Percentiles rank a stretch among this genome's conserved stretches.
Evolutionary conservation across 1,284 basidiomycete genomes (phyloP).

Genomic region (Earliella scabrosa): DNA sequence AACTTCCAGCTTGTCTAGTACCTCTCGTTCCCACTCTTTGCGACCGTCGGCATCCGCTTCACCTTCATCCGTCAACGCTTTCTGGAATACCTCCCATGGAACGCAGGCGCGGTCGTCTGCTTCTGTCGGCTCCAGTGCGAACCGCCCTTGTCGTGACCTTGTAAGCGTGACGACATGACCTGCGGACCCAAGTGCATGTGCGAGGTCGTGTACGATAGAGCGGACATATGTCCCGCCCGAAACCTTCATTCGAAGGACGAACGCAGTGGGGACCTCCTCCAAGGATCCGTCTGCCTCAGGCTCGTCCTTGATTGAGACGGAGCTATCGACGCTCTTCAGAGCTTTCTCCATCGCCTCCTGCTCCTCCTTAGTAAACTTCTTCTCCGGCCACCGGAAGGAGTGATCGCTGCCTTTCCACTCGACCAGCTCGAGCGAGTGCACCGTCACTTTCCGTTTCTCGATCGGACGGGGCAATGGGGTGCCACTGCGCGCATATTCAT

Average conservation of each 20-base stretch:
- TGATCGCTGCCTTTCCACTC: constrained; percentile 75
- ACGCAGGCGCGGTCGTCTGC: constrained; percentile 60
- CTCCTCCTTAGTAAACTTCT: constrained; percentile 70
- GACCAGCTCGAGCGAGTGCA: constrained; percentile 78
- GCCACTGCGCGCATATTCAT: constrained; percentile 94
- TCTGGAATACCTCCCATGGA: constrained; percentile 80
- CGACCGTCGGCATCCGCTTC: constrained; percentile 66
- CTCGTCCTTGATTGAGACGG: constrained; percentile 37
- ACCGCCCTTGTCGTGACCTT: constrained; percentile 84
- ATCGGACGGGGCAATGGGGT: constrained; percentile 93
- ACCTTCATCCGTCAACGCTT: constrained; percentile 59
- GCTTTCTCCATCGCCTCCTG: constrained; percentile 72
- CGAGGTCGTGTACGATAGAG: constrained; percentile 90
- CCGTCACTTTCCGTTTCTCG: constrained; percentile 82
- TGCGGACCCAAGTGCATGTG: constrained; percentile 79
- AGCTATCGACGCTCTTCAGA: constrained; percentile 48
- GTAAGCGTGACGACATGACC: constrained; percentile 92
- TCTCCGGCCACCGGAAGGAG: constrained; percentile 72
- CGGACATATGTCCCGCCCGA: constrained; percentile 98
- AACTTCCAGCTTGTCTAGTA: constrained; percentile 64
- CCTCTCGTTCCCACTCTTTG: constrained; percentile 72
- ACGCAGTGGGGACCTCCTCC: constrained; percentile 70
- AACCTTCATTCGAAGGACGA: constrained; percentile 89
- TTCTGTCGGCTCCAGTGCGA: constrained; percentile 55
- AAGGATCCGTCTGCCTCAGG: constrained; percentile 38